Base-by-base conservation (phyloP, 805 yeast genomes). In the Pichia ethanolica region DNA sequence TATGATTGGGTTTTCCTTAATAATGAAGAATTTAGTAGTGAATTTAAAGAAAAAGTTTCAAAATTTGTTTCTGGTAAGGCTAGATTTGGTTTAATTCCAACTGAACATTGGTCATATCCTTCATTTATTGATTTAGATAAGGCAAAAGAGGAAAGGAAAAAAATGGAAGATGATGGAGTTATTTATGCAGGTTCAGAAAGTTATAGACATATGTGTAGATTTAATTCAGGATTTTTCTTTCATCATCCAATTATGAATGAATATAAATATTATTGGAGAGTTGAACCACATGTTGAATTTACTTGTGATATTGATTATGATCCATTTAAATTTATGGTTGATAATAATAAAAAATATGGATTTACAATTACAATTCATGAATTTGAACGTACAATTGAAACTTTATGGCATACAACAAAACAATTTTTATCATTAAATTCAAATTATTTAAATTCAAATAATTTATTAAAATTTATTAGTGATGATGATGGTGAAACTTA, bases 1-100 rank as follows among this genome's bases (percentile, higher is more conserved):
- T 90, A 90, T 65, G 95, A 89, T 63, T 90, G 97, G 97, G 90
- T 89, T 13, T 90, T 90, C 66, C 70, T 91, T 57, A 90, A 90
- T 68, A 91, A 91, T 63, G 82, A 77, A 49, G 82, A 77, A 26
- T 90, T 89, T 65, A 71, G 75, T 35, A 83, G 82, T 2, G 87
- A 83, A 49, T 89, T 90, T 69, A 83, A 79, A 61, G 60, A 60
- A 4, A 67, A 71, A 38, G 76, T 88, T 11, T 50, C 73, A 0
- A 64, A 73, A 3, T 69, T 82, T 49, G 79, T 81, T 33, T 75
- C 84, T 48, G 95, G 96, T 43, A 73, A 68, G 36, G 79, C 83
- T 44, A 77, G 78, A 63, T 90, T 81, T 63, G 96, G 91, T 7
- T 49, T 73, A 39, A 82, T 89, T 50, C 89, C 90, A 7, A 62